These are phyloP conservation scores for Pseudogymnoascus sp. DNA, from an alignment of 2,329 filamentous ascomycete species.

Conservation along the genomic window DNA sequence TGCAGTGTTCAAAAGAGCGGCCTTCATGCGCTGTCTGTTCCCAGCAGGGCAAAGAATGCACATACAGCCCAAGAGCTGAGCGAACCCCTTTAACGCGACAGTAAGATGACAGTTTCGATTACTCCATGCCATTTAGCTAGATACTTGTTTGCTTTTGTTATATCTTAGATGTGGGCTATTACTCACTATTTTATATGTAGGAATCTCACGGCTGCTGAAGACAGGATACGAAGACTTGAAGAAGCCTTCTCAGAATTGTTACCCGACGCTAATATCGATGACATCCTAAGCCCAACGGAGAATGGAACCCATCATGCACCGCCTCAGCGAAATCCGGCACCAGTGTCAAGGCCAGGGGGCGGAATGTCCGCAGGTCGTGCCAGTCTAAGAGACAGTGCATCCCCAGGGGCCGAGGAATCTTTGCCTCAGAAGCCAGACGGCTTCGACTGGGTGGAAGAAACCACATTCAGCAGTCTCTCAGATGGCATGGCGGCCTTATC, in stretches of 20 bases:
- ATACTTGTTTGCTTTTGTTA: neutral
- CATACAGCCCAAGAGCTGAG: constrained; percentile 37
- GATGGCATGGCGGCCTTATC: constrained; percentile 35
- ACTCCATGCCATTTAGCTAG: neutral
- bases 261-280: constrained; percentile 20
- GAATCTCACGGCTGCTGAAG: constrained; percentile 21
- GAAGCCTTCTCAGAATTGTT: constrained; percentile 15
- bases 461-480: constrained; percentile 15
- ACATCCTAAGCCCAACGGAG: constrained; percentile 12
- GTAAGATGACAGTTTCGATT: constrained; percentile 25
- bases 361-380: neutral
- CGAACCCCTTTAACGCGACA: constrained; percentile 38
- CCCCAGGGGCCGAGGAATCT: constrained; percentile 16
- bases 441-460: constrained; percentile 21
- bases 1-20: constrained; percentile 38
- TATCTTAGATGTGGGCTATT: neutral
- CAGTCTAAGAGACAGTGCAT: neutral
- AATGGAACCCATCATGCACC: neutral
- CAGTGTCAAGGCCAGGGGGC: neutral
- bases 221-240: constrained; percentile 18
- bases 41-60: constrained; percentile 36
- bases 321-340: neutral
- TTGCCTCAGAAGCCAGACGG: constrained; percentile 21
- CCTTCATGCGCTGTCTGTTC: constrained; percentile 35
- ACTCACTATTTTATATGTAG: neutral